Conservation (phyloP, 2,329 filamentous ascomycete species). For the Ceratocystis albifundus region DNA sequence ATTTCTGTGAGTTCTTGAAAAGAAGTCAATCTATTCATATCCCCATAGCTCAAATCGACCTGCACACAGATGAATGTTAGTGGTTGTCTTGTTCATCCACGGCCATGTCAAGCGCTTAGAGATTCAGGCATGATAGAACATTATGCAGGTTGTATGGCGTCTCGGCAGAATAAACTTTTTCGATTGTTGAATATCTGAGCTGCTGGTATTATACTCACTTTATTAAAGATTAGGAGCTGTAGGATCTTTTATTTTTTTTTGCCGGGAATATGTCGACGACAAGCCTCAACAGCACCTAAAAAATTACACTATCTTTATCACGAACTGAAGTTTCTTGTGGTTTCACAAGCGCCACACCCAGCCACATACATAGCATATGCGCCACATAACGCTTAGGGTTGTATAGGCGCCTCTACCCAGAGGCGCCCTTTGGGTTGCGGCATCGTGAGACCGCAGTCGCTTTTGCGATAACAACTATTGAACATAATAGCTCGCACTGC, state of each 20-base stretch:
- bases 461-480: background rate
- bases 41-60: too few relatives aligned
- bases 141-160: background rate
- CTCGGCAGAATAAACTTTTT: background rate
- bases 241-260: background rate
- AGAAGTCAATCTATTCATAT: too few relatives aligned
- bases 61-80: background rate
- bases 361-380: background rate
- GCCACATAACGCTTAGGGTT: background rate
- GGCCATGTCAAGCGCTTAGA: background rate
- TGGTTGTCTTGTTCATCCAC: background rate
- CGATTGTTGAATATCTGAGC: background rate
- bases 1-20: too few relatives aligned
- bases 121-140: too few relatives aligned
- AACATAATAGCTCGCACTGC: background rate
- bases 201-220: background rate
- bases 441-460: too few relatives aligned
- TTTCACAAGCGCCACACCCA: slow-evolving; percentile 15
- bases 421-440: too few relatives aligned
- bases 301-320: background rate
- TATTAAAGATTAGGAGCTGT: background rate
- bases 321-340: slow-evolving; percentile 3
- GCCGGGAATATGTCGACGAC: background rate
- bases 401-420: too few relatives aligned
- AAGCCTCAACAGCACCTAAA: background rate